Evolutionary conservation across 306 rosid species (phyloP), one percentile per base, ranked within the genome.

Genomic region (apple (Malus domestica)): DNA sequence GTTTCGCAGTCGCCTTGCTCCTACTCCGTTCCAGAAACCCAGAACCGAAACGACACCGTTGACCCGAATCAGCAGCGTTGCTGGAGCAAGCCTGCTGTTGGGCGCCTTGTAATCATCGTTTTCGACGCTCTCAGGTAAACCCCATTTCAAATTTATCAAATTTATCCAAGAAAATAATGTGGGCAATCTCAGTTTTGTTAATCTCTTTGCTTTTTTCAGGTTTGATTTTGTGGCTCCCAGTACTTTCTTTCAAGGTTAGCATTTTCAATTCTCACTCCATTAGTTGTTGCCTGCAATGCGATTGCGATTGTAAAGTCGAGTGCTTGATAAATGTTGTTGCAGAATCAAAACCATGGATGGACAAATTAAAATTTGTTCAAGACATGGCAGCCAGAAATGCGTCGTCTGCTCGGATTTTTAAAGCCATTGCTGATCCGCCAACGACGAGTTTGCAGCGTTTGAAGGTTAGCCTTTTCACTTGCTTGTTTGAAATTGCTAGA

Each of bases 361-460:
- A 95, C 84, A 87, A 75, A 71, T 82, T 95, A 65, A 76, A 25
- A 30, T 86, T 92, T 59, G 13, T 92, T 72, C 90, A 88, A 74
- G 79, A 88, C 46, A 72, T 81, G 76, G 87, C 92, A 25, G 85
- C 97, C 20, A 75, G 75, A 11, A 79, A 80, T 61, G 88, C 88
- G 1, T 89, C 90, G 4, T 87, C 93, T 0, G 93, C 97, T 23
- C 87, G 62, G 84, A 95, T 95, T 76, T 95, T 95, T 85, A 95
- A 89, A 82, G 97, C 99, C 76, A 82, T 95, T 84, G 99, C 99
- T 55, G 99, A 95, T 85, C 99, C 99, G 49, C 99, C 97, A 22
- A 95, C 97, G 20, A 95, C 99, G 0, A 95, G 97, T 86, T 87
- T 90, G 90, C 97, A 92, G 84, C 97, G 99, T 55, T 87, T 95